Conservation (phyloP, 352 stramenopile genomes). For the Peronosclerospora sorghi region DNA sequence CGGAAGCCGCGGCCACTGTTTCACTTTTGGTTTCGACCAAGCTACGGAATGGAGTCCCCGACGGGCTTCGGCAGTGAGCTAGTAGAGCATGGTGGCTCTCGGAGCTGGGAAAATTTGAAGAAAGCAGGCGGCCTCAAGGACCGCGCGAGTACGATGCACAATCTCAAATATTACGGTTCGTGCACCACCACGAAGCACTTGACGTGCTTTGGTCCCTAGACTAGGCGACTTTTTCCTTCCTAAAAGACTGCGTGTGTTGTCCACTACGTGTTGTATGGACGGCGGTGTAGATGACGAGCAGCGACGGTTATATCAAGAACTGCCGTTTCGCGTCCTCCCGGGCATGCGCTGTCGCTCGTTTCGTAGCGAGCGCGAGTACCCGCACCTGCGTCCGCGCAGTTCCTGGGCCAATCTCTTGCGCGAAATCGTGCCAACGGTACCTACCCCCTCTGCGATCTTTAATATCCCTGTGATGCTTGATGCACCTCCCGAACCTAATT, state of each 20-base stretch:
- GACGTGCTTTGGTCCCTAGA: neutral
- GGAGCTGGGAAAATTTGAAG: conserved; percentile 57
- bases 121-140: conserved; percentile 46
- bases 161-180: conserved; percentile 52
- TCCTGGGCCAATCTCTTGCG: conserved; percentile 45
- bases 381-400: conserved; percentile 36
- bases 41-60: no score
- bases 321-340: conserved; percentile 47
- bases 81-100: conserved; percentile 14
- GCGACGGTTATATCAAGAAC: conserved; percentile 56
- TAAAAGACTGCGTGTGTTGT: neutral
- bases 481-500: neutral
- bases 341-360: conserved; percentile 60
- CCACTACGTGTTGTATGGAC: neutral
- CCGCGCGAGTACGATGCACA: conserved; percentile 56
- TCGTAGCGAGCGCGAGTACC: conserved; percentile 47
- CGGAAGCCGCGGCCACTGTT: no score
- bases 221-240: neutral
- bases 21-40: no score
- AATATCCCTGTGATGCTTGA: neutral
- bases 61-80: conserved; percentile 3
- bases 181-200: no score
- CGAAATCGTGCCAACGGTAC: conserved; percentile 28
- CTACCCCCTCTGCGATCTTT: neutral
- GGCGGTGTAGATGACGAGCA: conserved; percentile 39